These are phyloP conservation scores for Beauveria varroae DNA, from an alignment of 2,329 filamentous ascomycete species.

Conservation along the genomic window DNA sequence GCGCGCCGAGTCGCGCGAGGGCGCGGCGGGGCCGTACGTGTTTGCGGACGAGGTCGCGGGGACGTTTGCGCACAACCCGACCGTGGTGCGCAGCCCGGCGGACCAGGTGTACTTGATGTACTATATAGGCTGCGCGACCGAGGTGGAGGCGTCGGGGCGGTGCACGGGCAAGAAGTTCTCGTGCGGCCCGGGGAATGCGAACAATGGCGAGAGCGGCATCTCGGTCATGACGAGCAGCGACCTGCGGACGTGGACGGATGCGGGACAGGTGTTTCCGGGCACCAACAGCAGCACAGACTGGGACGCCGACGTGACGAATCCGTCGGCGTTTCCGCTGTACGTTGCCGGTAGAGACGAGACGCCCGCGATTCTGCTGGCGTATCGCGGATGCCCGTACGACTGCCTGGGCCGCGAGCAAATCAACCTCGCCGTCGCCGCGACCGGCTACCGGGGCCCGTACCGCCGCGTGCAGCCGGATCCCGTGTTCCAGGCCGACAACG, in stretches of 20 bases:
- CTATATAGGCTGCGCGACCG: constrained; percentile 30
- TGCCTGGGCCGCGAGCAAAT: constrained; percentile 15
- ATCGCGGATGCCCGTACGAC: constrained; percentile 16
- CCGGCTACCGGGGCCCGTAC: constrained; percentile 14
- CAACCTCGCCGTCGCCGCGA: constrained; percentile 15
- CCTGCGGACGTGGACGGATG: constrained; percentile 13
- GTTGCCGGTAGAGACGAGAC: not conserved
- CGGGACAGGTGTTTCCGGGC: constrained; percentile 15
- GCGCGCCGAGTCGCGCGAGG: constrained; percentile 35
- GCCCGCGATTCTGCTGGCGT: constrained; percentile 16
- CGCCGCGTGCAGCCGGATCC: constrained; percentile 14
- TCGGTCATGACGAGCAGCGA: constrained; percentile 20
- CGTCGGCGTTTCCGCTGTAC: constrained; percentile 31
- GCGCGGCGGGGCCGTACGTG: constrained; percentile 36
- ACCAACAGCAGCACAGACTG: constrained; percentile 12
- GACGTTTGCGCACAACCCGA: constrained; percentile 40
- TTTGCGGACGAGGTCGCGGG: constrained; percentile 32
- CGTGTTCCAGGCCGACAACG: constrained; percentile 15
- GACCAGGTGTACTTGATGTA: constrained; percentile 38
- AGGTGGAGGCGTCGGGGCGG: not conserved
- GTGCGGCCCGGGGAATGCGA: constrained; percentile 16
- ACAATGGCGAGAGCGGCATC: constrained; percentile 20
- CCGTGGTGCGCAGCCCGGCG: constrained; percentile 34
- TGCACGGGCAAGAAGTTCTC: constrained; percentile 14
- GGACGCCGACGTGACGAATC: constrained; percentile 31